Conservation (phyloP, 345 rosid species). For the Acer yangbiense region DNA sequence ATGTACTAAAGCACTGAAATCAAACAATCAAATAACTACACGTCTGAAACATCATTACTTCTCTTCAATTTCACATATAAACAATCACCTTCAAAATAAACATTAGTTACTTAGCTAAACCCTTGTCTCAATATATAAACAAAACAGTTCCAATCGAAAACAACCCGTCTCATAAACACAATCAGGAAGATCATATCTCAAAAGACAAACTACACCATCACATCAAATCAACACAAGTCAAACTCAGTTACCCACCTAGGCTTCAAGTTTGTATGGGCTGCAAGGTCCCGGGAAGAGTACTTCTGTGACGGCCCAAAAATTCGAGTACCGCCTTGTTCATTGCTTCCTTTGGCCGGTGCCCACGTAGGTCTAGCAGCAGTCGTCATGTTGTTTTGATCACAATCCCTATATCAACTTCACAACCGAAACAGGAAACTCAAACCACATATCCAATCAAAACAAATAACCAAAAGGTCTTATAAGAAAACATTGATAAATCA, state of each 20-base stretch:
- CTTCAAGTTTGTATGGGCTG: slow-evolving; percentile 83
- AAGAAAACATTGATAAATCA: not conserved
- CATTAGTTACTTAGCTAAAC: not conserved
- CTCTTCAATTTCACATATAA: not conserved
- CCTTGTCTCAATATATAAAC: not conserved
- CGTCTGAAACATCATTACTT: not conserved
- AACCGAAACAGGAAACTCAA: not conserved
- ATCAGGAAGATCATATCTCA: too few relatives aligned
- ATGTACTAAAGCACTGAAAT: not conserved
- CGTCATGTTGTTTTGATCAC: slow-evolving; percentile 52
- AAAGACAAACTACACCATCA: not conserved
- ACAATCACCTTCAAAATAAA: not conserved
- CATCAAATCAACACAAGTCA: not conserved
- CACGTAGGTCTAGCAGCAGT: slow-evolving; percentile 98
- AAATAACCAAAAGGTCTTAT: not conserved
- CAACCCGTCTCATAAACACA: not conserved
- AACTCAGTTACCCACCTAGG: slow-evolving; percentile 55
- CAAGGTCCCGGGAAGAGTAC: slow-evolving; percentile 92
- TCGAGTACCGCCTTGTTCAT: slow-evolving; percentile 97
- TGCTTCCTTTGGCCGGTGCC: slow-evolving; percentile 99
- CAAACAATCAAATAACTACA: not conserved
- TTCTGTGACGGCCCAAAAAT: slow-evolving; percentile 98
- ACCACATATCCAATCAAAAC: not conserved
- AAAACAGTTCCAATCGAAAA: not conserved
- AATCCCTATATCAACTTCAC: slow-evolving; percentile 12